These are phyloP conservation scores for Suillus subluteus DNA, from an alignment of 768 basidiomycete species.

Conservation along the genomic window DNA sequence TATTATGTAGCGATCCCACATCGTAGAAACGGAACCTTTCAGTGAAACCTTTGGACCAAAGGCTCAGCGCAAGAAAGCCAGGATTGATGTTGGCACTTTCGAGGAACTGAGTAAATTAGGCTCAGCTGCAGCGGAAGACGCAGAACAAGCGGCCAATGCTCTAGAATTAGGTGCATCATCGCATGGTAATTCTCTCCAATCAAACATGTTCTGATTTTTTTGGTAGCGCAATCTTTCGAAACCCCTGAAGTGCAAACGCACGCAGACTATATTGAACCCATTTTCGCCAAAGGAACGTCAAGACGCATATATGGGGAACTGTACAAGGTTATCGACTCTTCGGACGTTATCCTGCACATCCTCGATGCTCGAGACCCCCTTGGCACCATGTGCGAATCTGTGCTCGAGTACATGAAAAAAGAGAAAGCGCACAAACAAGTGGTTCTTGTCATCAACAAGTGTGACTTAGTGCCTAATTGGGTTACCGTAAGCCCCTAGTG, in stretches of 20 bases:
- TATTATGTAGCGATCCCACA: constrained; percentile 72
- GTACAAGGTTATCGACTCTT: constrained; percentile 99
- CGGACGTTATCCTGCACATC: constrained; percentile 93
- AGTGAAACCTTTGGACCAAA: constrained; percentile 94
- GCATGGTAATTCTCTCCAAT: constrained; percentile 1
- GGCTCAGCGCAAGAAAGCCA: constrained; percentile 89
- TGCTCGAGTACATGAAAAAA: constrained; percentile 90
- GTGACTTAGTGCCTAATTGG: constrained; percentile 98
- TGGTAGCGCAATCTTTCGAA: constrained; percentile 1
- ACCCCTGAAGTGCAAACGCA: constrained; percentile 50
- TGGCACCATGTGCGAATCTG: constrained; percentile 93
- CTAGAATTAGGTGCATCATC: constrained; percentile 43
- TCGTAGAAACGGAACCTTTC: constrained; percentile 96
- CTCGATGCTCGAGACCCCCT: constrained; percentile 95
- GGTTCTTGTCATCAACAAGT: constrained; percentile 96
- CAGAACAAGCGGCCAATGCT: constrained; percentile 45
- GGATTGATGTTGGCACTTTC: constrained; percentile 86
- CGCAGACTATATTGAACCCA: constrained; percentile 84
- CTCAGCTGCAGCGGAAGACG: constrained; percentile 56
- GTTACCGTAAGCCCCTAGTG: constrained; percentile 74
- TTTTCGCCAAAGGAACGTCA: constrained; percentile 94
- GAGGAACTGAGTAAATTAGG: constrained; percentile 82
- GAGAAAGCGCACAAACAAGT: constrained; percentile 98
- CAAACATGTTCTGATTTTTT: neutral
- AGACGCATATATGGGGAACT: constrained; percentile 96